A percentile compares a stretch with the other conserved stretches of the same genome.
phyloP scores from a whole-genome alignment of 2,329 filamentous ascomycete genomes.

The Magnaporthales sp. region DNA sequence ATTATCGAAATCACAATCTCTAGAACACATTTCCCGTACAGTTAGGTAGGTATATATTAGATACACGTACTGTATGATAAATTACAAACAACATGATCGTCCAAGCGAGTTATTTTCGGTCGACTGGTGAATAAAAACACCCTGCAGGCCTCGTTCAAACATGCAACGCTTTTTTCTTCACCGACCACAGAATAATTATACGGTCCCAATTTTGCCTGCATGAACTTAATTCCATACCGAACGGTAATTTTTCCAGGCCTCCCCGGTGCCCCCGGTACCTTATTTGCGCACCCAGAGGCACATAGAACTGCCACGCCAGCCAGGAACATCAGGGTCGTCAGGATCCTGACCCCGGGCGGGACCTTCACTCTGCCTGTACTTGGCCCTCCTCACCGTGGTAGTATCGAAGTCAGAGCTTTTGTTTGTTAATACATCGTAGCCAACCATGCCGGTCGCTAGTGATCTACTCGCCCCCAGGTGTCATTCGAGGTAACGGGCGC shows the following conservation, averaged over 20 bases:
- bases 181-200: background rate
- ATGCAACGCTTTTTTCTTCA: background rate
- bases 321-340: background rate
- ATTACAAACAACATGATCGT: background rate
- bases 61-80: too few relatives aligned
- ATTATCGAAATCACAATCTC: background rate
- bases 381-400: background rate
- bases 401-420: background rate
- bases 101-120: background rate
- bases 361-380: background rate
- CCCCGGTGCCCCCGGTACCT: background rate
- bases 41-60: too few relatives aligned
- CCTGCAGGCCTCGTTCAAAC: background rate
- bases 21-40: too few relatives aligned
- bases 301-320: background rate
- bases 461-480: background rate
- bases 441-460: background rate
- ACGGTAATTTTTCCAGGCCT: background rate
- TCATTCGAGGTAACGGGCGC: background rate
- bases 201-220: background rate
- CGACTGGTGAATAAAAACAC: background rate
- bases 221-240: background rate
- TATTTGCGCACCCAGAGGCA: background rate
- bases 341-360: background rate
- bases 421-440: too few relatives aligned